Evolutionary conservation across 331 rosid genomes (phyloP).

Genomic region (Malus hybrid): DNA sequence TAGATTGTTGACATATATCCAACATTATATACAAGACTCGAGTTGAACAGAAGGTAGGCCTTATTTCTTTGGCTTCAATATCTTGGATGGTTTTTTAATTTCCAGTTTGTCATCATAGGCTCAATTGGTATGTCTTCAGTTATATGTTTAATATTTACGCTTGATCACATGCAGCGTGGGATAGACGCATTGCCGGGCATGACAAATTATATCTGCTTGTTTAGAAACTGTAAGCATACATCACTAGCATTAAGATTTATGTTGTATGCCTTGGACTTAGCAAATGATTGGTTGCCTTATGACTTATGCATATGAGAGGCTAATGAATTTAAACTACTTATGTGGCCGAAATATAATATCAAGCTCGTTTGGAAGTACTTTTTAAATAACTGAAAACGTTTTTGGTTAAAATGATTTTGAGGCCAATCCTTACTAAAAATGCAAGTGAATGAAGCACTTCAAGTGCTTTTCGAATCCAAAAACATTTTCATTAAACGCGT

Average conservation of each 20-base stretch:
- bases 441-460: too few species aligned
- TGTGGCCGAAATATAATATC: not conserved
- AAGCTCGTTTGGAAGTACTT: too few species aligned
- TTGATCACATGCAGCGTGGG: constrained; percentile 59
- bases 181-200: constrained; percentile 96
- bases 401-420: too few species aligned
- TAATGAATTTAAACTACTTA: not conserved
- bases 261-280: constrained; percentile 1
- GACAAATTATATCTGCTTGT: constrained; percentile 71
- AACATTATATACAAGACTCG: constrained; percentile 47
- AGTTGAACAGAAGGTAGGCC: constrained; percentile 64
- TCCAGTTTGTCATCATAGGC: not conserved
- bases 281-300: not conserved
- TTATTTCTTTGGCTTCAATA: constrained; percentile 1
- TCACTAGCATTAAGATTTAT: constrained; percentile 3
- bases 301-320: not conserved
- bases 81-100: not conserved
- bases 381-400: too few species aligned
- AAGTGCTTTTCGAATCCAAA: too few species aligned
- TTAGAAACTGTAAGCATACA: constrained; percentile 76
- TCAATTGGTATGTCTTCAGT: constrained; percentile 5
- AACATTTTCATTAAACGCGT: too few species aligned
- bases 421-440: too few species aligned
- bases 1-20: too few species aligned
- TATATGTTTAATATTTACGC: not conserved